Conservation (phyloP, 2,329 filamentous ascomycete genomes). For the Paraconiothyrium sp. region DNA sequence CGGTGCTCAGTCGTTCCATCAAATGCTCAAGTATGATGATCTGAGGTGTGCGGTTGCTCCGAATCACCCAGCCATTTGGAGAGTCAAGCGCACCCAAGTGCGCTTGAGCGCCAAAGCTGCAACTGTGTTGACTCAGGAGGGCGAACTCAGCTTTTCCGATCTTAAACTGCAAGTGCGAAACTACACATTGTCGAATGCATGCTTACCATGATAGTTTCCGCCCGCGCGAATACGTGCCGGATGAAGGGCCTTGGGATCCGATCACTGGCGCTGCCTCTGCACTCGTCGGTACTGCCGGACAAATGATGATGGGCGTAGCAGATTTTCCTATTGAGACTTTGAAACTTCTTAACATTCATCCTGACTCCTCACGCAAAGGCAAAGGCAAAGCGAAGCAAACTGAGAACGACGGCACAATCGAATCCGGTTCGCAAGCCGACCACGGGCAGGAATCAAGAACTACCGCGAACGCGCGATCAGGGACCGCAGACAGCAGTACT, state of each 20-base stretch:
- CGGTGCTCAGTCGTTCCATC: conserved; percentile 51
- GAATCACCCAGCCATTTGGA: conserved; percentile 49
- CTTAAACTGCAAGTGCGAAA: conserved; percentile 47
- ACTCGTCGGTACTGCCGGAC: conserved; percentile 82
- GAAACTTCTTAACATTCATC: conserved; percentile 58
- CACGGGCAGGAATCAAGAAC: conserved; percentile 25
- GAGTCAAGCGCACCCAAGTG: conserved; percentile 49
- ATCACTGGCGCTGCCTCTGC: conserved; percentile 70
- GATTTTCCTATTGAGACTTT: conserved; percentile 71
- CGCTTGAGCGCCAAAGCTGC: conserved; percentile 50
- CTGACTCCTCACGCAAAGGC: conserved; percentile 44
- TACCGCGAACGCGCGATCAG: conserved; percentile 25
- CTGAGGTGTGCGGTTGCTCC: conserved; percentile 47
- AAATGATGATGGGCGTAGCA: conserved; percentile 82
- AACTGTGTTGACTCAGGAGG: conserved; percentile 49
- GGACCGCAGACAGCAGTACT: conserved; percentile 29
- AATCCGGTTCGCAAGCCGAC: conserved; percentile 24
- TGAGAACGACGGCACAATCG: conserved; percentile 17
- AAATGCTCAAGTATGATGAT: conserved; percentile 50
- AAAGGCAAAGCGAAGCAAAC: conserved; percentile 30
- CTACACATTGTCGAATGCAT: neutral
- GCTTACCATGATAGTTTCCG: conserved; percentile 41
- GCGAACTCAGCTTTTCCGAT: conserved; percentile 47
- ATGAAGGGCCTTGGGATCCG: conserved; percentile 53
- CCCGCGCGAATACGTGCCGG: conserved; percentile 50